Base-by-base conservation (phyloP, 2,329 filamentous ascomycete genomes). In the Arthroderma sp. region DNA sequence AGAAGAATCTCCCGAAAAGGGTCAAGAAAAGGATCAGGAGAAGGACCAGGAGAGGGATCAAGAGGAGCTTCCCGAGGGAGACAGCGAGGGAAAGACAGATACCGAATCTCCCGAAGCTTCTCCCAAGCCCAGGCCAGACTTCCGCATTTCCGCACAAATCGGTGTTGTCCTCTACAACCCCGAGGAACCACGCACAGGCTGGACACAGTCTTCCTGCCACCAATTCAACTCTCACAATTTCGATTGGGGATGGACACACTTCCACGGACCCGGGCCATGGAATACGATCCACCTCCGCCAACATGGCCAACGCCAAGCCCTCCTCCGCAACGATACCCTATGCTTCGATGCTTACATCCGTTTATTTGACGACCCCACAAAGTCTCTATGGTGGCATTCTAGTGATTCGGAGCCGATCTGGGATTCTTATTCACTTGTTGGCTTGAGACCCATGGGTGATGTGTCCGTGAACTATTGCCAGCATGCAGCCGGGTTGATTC, bases 191-290 rank as follows among this genome's bases (percentile, higher is more conserved):
- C 77, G 81, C 5, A 80, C 80, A 3, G 76, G 80, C 58, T 78
- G 77, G 66, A 77, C 76, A 63, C 75, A 79, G 56, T 78, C 76
- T 11, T 81, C 79, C 43, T 74, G 77, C 51, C 81, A 84, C 66
- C 79, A 81, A 57, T 85, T 82, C 68, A 79, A 78, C 62, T 74
- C 75, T 33, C 73, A 77, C 55, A 80, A 79, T 43, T 68, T 81
- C 11, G 82, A 85, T 62, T 83, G 81, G 77, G 82, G 82, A 1
- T 84, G 81, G 81, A 81, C 79, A 35, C 77, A 81, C 58, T 84
- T 83, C 65, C 77, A 79, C 62, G 77, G 77, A 4, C 79, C 79
- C 62, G 77, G 77, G 4, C 79, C 79, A 3, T 80, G 79, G 69
- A 78, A 80, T 59, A 75, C 82, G 47, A 80, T 84, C 54, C 76